Conservation (phyloP, 768 basidiomycete genomes). For the Termitomyces sp. region DNA sequence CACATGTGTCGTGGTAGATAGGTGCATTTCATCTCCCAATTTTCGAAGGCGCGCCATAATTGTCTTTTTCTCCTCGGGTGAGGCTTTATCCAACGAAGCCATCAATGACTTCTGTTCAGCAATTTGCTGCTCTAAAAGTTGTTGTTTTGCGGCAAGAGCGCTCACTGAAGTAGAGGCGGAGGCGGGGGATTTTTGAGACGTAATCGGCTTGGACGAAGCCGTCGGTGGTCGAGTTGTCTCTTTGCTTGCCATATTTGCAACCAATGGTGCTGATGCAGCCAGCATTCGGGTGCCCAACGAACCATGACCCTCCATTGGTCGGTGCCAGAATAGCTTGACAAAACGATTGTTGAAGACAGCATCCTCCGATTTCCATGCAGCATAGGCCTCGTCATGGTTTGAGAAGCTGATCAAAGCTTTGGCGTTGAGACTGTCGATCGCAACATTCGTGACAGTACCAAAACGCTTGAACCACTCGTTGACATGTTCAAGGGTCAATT, state of each 20-base stretch:
- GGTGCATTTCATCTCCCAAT: slow-evolving; percentile 76
- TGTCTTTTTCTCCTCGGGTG: slow-evolving; percentile 69
- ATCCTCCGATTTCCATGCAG: slow-evolving; percentile 90
- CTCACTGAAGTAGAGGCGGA: slow-evolving; percentile 24
- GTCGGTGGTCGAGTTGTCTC: slow-evolving; percentile 21
- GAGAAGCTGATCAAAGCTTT: slow-evolving; percentile 89
- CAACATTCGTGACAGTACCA: slow-evolving; percentile 89
- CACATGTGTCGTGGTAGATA: slow-evolving; percentile 24
- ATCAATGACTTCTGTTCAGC: slow-evolving; percentile 86
- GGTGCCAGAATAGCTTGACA: slow-evolving; percentile 95
- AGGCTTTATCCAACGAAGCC: slow-evolving; percentile 57
- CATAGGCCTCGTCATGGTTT: slow-evolving; percentile 76
- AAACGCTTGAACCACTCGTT: slow-evolving; percentile 90
- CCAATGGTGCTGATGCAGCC: slow-evolving; percentile 73
- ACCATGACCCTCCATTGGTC: slow-evolving; percentile 89
- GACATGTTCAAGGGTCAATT: slow-evolving; percentile 71
- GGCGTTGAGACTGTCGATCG: slow-evolving; percentile 65
- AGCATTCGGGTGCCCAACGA: slow-evolving; percentile 71
- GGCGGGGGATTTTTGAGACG: slow-evolving; percentile 32
- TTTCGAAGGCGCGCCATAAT: slow-evolving; percentile 75
- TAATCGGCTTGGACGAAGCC: slow-evolving; percentile 15
- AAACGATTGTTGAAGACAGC: slow-evolving; percentile 95
- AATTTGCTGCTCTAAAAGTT: slow-evolving; percentile 76
- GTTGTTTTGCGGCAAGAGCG: slow-evolving; percentile 68
- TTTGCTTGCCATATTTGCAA: slow-evolving; percentile 56